A percentile compares a stretch with the other conserved stretches of the same genome.
phyloP scores from a whole-genome alignment of 331 rosid genomes.

The Saraca asoca region DNA sequence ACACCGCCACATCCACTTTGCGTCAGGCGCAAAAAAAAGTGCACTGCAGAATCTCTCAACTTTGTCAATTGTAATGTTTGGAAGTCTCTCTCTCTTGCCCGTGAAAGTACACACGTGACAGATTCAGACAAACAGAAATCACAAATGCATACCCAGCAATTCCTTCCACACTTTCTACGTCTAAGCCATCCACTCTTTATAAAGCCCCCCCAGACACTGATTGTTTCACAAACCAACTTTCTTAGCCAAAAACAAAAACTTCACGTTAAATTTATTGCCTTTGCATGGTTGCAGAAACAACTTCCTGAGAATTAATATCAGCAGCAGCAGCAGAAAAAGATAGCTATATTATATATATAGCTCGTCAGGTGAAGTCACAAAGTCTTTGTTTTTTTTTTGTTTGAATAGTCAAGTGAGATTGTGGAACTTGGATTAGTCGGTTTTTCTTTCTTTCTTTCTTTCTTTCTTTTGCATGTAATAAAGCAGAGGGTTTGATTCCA shows the following conservation, averaged over 20 bases:
- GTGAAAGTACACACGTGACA: conserved; percentile 62
- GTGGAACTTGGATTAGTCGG: background rate
- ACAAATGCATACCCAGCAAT: conserved; percentile 21
- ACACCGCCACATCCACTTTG: conserved; percentile 23
- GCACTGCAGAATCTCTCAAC: conserved; percentile 34
- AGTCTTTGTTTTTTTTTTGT: conserved; percentile 1
- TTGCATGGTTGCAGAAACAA: conserved; percentile 24
- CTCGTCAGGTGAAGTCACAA: conserved; percentile 35
- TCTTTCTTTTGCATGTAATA: conserved; percentile 26
- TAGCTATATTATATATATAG: background rate
- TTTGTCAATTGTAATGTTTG: conserved; percentile 12
- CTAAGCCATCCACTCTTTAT: conserved; percentile 28
- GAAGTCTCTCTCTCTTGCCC: conserved; percentile 25
- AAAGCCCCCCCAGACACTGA: conserved; percentile 18
- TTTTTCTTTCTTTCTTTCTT: conserved; percentile 8
- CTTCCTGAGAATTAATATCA: background rate
- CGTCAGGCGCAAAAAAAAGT: conserved; percentile 24
- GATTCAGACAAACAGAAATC: conserved; percentile 41
- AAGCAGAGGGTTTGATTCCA: conserved; percentile 22
- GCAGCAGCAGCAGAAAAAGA: background rate
- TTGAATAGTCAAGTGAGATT: conserved; percentile 27
- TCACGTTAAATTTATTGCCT: conserved; percentile 12
- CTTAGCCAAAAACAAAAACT: background rate
- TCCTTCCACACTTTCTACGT: background rate
- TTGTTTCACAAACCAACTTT: conserved; percentile 26